Evolutionary conservation across 2,329 filamentous ascomycete genomes (phyloP).

Genomic region (Aspergillus awamori): DNA sequence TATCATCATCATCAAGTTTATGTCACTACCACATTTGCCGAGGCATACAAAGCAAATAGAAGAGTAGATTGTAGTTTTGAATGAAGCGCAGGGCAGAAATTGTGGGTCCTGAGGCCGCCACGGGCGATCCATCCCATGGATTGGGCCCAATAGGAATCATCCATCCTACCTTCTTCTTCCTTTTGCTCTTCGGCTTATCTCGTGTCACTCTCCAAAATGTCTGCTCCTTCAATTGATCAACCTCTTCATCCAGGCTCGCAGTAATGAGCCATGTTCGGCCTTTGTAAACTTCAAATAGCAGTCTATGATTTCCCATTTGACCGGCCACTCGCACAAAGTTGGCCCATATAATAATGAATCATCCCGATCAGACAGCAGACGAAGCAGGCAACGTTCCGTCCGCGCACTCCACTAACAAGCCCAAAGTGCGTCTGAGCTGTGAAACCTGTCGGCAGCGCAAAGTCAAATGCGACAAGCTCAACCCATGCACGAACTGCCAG

Average conservation of each 20-base stretch:
- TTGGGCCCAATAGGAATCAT: not conserved
- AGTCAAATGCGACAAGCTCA: conserved; percentile 38
- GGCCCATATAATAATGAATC: not conserved
- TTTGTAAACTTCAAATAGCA: not conserved
- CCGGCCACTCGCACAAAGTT: not conserved
- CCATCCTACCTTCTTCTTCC: not conserved
- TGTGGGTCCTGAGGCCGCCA: not conserved
- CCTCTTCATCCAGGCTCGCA: not conserved
- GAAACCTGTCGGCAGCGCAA: conserved; percentile 37
- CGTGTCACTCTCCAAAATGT: not conserved
- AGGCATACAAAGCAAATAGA: no score
- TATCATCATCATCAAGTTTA: no score
- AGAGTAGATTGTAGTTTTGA: no score
- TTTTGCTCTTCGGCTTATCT: not conserved
- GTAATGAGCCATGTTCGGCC: not conserved
- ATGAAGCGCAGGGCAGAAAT: not conserved
- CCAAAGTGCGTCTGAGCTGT: conserved; percentile 32
- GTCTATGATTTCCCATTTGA: not conserved
- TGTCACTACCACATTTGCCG: no score
- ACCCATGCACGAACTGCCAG: conserved; percentile 36
- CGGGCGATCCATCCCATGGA: not conserved
- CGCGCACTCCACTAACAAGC: not conserved
- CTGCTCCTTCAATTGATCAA: not conserved
- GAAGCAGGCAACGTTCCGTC: not conserved
- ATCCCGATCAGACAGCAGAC: not conserved